Evolutionary conservation across 2,329 filamentous ascomycete genomes (phyloP).

Genomic region (Cladosporium sp.): DNA sequence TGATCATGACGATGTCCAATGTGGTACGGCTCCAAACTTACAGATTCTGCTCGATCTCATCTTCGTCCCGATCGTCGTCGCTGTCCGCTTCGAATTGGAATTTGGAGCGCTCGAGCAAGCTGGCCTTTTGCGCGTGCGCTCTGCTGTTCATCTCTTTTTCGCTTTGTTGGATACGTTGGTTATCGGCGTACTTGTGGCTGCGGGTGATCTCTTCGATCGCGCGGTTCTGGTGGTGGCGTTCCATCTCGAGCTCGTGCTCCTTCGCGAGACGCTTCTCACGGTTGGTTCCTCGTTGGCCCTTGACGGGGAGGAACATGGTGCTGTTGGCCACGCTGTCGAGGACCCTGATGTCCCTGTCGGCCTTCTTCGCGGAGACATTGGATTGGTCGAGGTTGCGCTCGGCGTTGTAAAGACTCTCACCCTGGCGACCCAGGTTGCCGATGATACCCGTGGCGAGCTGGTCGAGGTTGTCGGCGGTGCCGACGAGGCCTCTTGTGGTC

Average conservation of each 20-base stretch:
- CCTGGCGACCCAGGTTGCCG: constrained; percentile 70
- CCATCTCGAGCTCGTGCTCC: constrained; percentile 1
- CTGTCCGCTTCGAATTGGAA: constrained; percentile 77
- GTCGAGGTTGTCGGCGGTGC: constrained; percentile 64
- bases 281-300: constrained; percentile 53
- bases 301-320: constrained; percentile 66
- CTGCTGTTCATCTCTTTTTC: constrained; percentile 46
- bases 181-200: constrained; percentile 61
- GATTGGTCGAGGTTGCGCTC: constrained; percentile 80
- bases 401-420: constrained; percentile 75
- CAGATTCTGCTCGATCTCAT: constrained; percentile 39
- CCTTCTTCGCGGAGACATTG: constrained; percentile 37
- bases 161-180: constrained; percentile 54
- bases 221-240: constrained; percentile 3
- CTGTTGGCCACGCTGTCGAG: constrained; percentile 70
- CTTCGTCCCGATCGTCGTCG: constrained; percentile 60
- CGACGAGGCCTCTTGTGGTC: constrained; percentile 66
- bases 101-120: constrained; percentile 53
- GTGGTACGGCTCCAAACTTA: constrained; percentile 16
- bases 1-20: constrained; percentile 17
- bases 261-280: constrained; percentile 51
- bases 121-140: constrained; percentile 42
- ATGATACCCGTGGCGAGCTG: constrained; percentile 69
- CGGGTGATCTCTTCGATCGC: constrained; percentile 39
- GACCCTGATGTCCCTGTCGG: constrained; percentile 67